phyloP scores from a whole-genome alignment of 306 rosid genomes.

The Fragaria vesca region DNA sequence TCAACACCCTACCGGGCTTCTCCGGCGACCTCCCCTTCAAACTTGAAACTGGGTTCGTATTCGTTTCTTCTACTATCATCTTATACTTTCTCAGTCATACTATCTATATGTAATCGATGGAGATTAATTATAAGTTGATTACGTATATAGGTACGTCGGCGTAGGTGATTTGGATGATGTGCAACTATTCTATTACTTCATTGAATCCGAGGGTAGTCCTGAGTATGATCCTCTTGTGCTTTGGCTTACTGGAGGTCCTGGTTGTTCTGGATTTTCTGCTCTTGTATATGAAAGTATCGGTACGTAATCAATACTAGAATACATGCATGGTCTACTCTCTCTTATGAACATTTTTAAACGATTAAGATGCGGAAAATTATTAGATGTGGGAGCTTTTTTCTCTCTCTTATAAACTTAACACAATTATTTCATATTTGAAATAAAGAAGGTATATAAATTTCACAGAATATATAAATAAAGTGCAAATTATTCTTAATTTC shows the following conservation, averaged over 20 bases:
- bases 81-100: not conserved
- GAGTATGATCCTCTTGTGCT: constrained; percentile 36
- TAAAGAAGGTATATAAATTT: too few species aligned
- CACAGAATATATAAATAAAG: too few species aligned
- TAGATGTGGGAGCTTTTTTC: too few species aligned
- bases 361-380: too few species aligned
- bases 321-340: too few species aligned
- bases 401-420: too few species aligned
- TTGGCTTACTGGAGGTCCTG: constrained; percentile 29
- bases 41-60: constrained; percentile 30
- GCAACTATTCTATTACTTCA: constrained; percentile 46
- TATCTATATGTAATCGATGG: too few species aligned
- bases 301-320: not conserved
- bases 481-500: too few species aligned
- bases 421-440: too few species aligned
- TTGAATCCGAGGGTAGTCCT: constrained; percentile 32
- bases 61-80: not conserved
- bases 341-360: too few species aligned
- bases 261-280: constrained; percentile 31
- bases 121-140: too few species aligned
- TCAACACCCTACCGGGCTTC: constrained; percentile 9
- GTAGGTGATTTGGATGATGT: constrained; percentile 35
- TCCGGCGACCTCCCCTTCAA: constrained; percentile 18
- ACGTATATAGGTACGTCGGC: constrained; percentile 27
- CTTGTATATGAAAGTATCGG: constrained; percentile 27